Conservation (phyloP, 306 rosid genomes). For the Canavalia ensiformis region DNA sequence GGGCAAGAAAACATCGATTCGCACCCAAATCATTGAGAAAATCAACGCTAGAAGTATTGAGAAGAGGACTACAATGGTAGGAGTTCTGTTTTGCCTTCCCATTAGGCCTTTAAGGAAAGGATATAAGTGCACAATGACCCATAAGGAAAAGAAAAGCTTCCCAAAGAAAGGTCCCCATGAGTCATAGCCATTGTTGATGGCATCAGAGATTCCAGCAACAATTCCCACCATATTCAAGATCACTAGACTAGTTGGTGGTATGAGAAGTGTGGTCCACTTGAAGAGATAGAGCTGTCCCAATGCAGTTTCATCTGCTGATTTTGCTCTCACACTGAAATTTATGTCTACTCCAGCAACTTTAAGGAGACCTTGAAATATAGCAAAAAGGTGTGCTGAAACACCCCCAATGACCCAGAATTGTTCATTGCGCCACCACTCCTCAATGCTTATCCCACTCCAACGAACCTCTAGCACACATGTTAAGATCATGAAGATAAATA, state of each 20-base stretch:
- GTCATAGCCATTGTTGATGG: conserved; percentile 87
- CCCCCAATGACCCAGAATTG: conserved; percentile 99
- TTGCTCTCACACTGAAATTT: conserved; percentile 70
- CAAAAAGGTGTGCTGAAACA: conserved; percentile 92
- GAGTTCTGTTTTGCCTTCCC: conserved; percentile 96
- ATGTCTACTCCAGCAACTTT: conserved; percentile 79
- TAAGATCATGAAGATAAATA: conserved; percentile 77
- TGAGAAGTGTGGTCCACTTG: conserved; percentile 93
- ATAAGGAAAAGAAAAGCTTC: conserved; percentile 85
- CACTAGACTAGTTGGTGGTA: conserved; percentile 89
- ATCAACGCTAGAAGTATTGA: conserved; percentile 80
- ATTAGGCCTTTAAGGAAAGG: conserved; percentile 96
- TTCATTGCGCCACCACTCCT: conserved; percentile 95
- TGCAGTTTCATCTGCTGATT: conserved; percentile 62
- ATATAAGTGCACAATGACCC: conserved; percentile 94
- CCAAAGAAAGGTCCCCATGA: conserved; percentile 95
- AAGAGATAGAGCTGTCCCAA: conserved; percentile 81
- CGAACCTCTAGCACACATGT: conserved; percentile 85
- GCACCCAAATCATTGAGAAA: conserved; percentile 93
- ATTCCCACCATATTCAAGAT: conserved; percentile 92
- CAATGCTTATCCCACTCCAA: conserved; percentile 90
- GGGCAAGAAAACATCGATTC: conserved; percentile 91
- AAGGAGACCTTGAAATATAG: conserved; percentile 93
- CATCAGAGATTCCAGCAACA: conserved; percentile 95
- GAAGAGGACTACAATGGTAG: conserved; percentile 89